Evolutionary conservation across 371 early-diverging fungal species (phyloP), one percentile per base, ranked within the genome.

Genomic region (Nosema granulosis): DNA sequence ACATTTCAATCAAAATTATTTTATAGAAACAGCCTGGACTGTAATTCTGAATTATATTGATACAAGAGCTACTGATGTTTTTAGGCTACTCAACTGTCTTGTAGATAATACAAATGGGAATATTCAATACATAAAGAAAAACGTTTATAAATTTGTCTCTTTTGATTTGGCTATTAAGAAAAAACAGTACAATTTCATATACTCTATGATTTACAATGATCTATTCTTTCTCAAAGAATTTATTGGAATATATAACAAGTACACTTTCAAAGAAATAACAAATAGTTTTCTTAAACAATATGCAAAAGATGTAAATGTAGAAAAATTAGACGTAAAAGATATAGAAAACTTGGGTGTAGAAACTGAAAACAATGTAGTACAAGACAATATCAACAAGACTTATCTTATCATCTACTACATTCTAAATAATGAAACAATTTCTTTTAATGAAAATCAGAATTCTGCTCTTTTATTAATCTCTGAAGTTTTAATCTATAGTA

Each of bases 1-100:
- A 37, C 50, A 62, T 29, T 73, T 73, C 49, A 73, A 73, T 37
- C 74, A 73, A 24, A 73, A 73, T 52, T 73, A 73, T 34, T 73
- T 73, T 35, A 31, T 63, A 34, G 74, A 73, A 38, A 32, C 65
- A 28, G 54, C 52, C 16, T 73, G 74, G 74, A 34, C 50, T 54
- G 28, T 24, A 37, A 24, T 71, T 9, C 43, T 67, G 1, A 67
- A 49, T 3, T 67, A 38, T 9, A 67, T 32, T 50, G 67, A 32
- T 28, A 43, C 20, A 49, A 51, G 28, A 51, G n/a, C 24, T 2
- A 24, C n/a, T 31, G 34, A 65, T 35, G 24, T 34, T 35, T 37
- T 35, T 34, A 24, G 54, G 16, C 52, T 73, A 26, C 3, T 73
- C 0, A 31, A 29, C 65, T 11, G n/a, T 37, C 22, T 73, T 11